phyloP scores from a whole-genome alignment of 768 basidiomycete genomes.

The Agrocybe pediades region DNA sequence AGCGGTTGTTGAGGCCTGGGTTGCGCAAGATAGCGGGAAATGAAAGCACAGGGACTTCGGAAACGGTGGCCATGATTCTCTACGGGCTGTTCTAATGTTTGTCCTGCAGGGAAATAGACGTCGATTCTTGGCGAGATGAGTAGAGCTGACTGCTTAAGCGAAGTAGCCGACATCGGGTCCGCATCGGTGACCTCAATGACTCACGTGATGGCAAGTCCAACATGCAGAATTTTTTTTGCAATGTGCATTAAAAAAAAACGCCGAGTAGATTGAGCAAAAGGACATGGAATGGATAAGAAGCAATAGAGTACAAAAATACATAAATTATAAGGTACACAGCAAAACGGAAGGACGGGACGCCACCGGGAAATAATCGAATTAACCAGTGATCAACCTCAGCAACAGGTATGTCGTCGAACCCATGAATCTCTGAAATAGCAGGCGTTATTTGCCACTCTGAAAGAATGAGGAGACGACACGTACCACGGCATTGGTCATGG shows the following conservation, averaged over 20 bases:
- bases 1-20: conserved; percentile 51
- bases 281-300: no score
- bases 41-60: conserved; percentile 49
- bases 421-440: no score
- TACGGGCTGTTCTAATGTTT: background rate
- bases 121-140: background rate
- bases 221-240: background rate
- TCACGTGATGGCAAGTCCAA: conserved; percentile 12
- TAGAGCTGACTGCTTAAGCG: no score
- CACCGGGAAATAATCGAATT: no score
- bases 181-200: conserved; percentile 8
- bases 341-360: no score
- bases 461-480: conserved; percentile 16
- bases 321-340: no score
- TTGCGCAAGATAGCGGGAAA: conserved; percentile 73
- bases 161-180: conserved; percentile 4
- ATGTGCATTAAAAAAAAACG: background rate
- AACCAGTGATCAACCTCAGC: no score
- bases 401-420: no score
- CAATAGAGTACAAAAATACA: no score
- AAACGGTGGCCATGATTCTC: conserved; percentile 1
- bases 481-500: conserved; percentile 70
- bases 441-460: no score
- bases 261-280: background rate
- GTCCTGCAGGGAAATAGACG: background rate